Percentiles rank a stretch among this genome's conserved stretches.
Evolutionary conservation across 352 stramenopile genomes (phyloP).

Genomic region (Phytophthora hibernalis): DNA sequence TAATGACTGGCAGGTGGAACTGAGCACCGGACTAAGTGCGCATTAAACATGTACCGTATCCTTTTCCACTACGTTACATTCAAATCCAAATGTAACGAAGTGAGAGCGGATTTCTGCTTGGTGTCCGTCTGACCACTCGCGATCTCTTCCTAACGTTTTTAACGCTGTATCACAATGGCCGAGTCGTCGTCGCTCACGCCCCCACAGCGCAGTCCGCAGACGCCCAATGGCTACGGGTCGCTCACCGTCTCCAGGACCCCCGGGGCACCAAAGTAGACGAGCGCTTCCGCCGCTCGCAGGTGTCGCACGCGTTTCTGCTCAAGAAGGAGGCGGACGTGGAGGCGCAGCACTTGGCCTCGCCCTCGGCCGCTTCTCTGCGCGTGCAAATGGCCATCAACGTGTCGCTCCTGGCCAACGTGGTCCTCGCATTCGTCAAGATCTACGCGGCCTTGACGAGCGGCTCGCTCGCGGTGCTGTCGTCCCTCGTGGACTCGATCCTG

Average conservation of each 20-base stretch:
- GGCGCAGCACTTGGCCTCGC: slow-evolving; percentile 41
- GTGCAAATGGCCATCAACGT: slow-evolving; percentile 77
- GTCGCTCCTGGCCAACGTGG: slow-evolving; percentile 77
- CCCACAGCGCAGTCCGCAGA: slow-evolving; percentile 17
- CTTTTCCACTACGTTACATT: background rate
- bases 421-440: slow-evolving; percentile 74
- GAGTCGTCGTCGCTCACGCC: slow-evolving; percentile 22
- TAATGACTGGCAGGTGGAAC: slow-evolving; percentile 27
- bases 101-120: slow-evolving; percentile 2
- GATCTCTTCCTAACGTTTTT: slow-evolving; percentile 15
- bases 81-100: background rate
- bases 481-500: slow-evolving; percentile 94
- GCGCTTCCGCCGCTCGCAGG: slow-evolving; percentile 60
- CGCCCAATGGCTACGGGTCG: slow-evolving; percentile 35
- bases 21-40: slow-evolving; percentile 12
- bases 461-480: slow-evolving; percentile 94
- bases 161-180: slow-evolving; percentile 12
- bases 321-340: slow-evolving; percentile 68
- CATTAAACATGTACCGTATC: background rate
- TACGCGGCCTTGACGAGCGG: slow-evolving; percentile 86
- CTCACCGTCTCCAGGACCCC: slow-evolving; percentile 21
- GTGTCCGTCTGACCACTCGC: slow-evolving; percentile 11
- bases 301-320: slow-evolving; percentile 73
- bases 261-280: slow-evolving; percentile 31
- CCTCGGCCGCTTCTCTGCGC: slow-evolving; percentile 34